Base-by-base conservation (phyloP, 441 rosid genomes). In the Biscutella laevigata region DNA sequence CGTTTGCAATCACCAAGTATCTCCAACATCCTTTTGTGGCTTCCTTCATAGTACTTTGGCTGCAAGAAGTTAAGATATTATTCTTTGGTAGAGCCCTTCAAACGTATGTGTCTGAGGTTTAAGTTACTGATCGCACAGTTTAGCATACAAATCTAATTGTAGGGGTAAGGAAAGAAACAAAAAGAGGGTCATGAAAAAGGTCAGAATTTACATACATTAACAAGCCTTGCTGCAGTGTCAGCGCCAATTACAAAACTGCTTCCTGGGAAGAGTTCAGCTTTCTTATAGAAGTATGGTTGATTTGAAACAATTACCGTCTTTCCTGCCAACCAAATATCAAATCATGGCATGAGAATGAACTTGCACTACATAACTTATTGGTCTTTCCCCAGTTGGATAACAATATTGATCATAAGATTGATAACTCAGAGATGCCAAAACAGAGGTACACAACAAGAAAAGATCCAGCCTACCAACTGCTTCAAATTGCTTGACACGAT, bases 201-300 rank as follows among this genome's bases (percentile, higher is more conserved):
- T 45, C 4, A 16, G 30, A 33, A 30, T 21, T 34, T 44, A 42
- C 87, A 21, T 77, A 88, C 96, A 72, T 85, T 59, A 36, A 82
- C 80, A 57, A 91, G 88, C 73, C 98, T 86, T 34, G 74, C 87
- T 44, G 75, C 86, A 28, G 96, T 91, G 68, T 91, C 98, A 16
- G 80, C 95, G 34, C 96, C 96, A 62, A 88, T 82, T 16, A 88
- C 96, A 67, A 91, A 88, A 48, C 88, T 78, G 68, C 98, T 91
- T 59, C 95, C 96, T 2, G 95, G 95, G 55, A 91, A 91, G 50
- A 91, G 78, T 53, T 85, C 91, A 39, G 94, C 94, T 74, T 88
- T 91, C 84, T 82, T 91, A 67, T 91, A 85, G 57, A 88, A 91
- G 58, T 67, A 88, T 47, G 96, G 98, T 77, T 91, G 95, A 68